Evolutionary conservation across 164 flowering plant genomes (phyloP).

Genomic region (Vitis amurensis): DNA sequence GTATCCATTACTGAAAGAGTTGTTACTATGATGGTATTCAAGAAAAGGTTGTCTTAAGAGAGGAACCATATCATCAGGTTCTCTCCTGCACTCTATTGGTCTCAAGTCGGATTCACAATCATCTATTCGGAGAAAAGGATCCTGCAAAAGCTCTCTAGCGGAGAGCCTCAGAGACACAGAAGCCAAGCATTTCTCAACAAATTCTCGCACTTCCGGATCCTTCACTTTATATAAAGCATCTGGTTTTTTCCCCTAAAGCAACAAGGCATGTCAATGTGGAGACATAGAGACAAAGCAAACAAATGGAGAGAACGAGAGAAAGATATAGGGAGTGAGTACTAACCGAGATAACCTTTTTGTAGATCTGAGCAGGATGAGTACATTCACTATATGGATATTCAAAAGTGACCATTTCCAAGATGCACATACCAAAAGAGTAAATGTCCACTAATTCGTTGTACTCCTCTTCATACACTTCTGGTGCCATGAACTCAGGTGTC

Average conservation of each 20-base stretch:
- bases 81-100: constrained; percentile 18
- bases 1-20: constrained; percentile 25
- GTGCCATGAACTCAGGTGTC: constrained; percentile 74
- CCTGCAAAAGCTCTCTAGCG: constrained; percentile 53
- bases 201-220: constrained; percentile 50
- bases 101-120: constrained; percentile 34
- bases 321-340: constrained; percentile 14
- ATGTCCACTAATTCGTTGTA: constrained; percentile 67
- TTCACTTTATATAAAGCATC: constrained; percentile 59
- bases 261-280: constrained; percentile 1
- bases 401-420: constrained; percentile 67
- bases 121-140: constrained; percentile 50
- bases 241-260: constrained; percentile 56
- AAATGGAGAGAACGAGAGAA: neutral
- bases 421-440: constrained; percentile 75
- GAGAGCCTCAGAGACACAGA: constrained; percentile 54
- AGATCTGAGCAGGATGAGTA: constrained; percentile 65
- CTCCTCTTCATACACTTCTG: constrained; percentile 62
- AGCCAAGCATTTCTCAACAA: constrained; percentile 64
- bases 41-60: constrained; percentile 27
- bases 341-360: constrained; percentile 67
- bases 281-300: neutral
- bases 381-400: constrained; percentile 77
- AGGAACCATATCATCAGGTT: constrained; percentile 25
- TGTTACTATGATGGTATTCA: constrained; percentile 15